Evolutionary conservation across 495 filamentous ascomycete species (phyloP).

Genomic region (Neurospora tetrasperma): DNA sequence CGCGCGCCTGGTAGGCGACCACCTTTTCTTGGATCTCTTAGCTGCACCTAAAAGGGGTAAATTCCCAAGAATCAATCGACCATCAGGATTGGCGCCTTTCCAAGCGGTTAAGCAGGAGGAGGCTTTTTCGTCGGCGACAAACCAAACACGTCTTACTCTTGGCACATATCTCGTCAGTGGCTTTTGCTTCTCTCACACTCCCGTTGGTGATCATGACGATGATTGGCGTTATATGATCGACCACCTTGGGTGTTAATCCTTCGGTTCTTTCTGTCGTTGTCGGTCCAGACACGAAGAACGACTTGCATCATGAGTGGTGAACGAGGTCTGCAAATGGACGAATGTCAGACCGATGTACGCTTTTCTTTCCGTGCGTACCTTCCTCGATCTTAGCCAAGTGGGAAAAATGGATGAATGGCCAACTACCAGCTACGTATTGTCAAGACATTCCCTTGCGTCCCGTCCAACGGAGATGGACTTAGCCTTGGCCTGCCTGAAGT

Average conservation of each 20-base stretch:
- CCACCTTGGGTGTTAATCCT: neutral
- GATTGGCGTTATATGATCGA: neutral
- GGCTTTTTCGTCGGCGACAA: neutral
- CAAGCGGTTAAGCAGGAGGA: neutral
- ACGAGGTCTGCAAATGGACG: neutral
- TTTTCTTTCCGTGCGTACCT: neutral
- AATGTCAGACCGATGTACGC: neutral
- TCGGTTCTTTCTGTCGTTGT: neutral
- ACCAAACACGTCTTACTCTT: neutral
- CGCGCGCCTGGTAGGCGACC: neutral
- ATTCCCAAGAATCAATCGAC: neutral
- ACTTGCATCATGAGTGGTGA: neutral
- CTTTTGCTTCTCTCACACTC: neutral
- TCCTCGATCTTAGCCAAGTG: neutral
- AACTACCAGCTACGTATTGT: neutral
- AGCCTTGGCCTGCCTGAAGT: neutral
- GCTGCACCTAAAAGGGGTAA: neutral
- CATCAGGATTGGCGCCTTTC: neutral
- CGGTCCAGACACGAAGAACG: neutral
- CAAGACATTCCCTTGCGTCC: neutral
- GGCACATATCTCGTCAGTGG: neutral
- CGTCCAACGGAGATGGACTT: neutral
- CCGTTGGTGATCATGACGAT: neutral
- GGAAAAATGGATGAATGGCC: neutral
- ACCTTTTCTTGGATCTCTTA: neutral